Evolutionary conservation across 2,329 filamentous ascomycete species (phyloP).

Genomic region (Fusarium sp.): DNA sequence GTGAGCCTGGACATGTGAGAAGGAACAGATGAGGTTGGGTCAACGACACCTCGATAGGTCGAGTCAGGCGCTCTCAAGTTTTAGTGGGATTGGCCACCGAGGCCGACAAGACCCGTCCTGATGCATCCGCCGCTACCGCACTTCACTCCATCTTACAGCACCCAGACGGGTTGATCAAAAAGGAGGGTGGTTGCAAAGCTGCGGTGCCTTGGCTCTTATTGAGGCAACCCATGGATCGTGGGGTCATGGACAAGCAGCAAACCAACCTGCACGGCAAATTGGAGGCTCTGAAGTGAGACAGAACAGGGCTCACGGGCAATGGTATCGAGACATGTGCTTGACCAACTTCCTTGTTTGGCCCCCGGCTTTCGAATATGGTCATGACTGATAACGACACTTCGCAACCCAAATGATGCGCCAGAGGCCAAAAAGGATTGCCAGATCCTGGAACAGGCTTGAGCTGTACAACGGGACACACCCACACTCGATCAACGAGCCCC

Average conservation of each 20-base stretch:
- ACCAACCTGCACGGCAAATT: slow-evolving; percentile 34
- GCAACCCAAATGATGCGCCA: slow-evolving; percentile 22
- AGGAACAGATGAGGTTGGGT: slow-evolving; percentile 26
- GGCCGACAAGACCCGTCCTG: slow-evolving; percentile 36
- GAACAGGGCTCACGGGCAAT: slow-evolving; percentile 29
- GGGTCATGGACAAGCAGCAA: slow-evolving; percentile 26
- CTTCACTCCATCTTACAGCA: slow-evolving; percentile 30
- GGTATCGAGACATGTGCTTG: slow-evolving; percentile 27
- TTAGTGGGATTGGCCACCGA: slow-evolving; percentile 41
- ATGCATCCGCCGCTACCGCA: slow-evolving; percentile 38
- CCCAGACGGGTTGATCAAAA: slow-evolving; percentile 19
- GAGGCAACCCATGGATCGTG: not conserved
- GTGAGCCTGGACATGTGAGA: slow-evolving; percentile 31
- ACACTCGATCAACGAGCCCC: slow-evolving; percentile 25
- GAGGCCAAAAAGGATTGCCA: slow-evolving; percentile 29
- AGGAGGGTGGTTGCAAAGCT: slow-evolving; percentile 24
- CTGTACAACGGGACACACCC: slow-evolving; percentile 40
- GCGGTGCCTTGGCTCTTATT: not conserved
- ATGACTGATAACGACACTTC: slow-evolving; percentile 10
- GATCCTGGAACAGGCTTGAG: slow-evolving; percentile 35
- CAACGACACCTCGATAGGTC: slow-evolving; percentile 36
- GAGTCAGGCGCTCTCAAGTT: slow-evolving; percentile 44
- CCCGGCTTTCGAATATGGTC: not conserved
- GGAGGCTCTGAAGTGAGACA: slow-evolving; percentile 40
- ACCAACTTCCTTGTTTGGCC: slow-evolving; percentile 15